Conservation (phyloP, 345 rosid genomes). For the Tarenaya hassleriana region DNA sequence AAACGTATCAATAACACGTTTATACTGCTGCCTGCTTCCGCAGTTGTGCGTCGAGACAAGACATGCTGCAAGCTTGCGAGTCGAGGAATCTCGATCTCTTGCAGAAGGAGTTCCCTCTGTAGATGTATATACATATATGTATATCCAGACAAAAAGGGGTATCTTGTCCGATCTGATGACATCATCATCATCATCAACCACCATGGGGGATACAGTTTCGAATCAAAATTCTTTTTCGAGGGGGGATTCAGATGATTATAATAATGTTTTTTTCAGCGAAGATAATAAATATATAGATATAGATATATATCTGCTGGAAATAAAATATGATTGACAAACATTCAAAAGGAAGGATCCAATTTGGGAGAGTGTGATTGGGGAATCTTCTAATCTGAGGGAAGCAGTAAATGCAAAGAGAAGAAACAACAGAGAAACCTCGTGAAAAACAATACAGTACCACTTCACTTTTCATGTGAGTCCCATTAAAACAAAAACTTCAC, state of each 20-base stretch:
- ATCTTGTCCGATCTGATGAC: no score
- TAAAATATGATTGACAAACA: no score
- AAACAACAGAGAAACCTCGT: constrained; percentile 25
- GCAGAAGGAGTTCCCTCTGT: constrained; percentile 85
- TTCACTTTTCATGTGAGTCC: constrained; percentile 27
- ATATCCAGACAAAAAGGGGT: no score
- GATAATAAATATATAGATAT: no score
- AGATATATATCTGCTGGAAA: no score
- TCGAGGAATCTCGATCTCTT: constrained; percentile 84
- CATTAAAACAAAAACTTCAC: constrained; percentile 19
- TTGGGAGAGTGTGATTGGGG: no score
- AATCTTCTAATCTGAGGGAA: no score
- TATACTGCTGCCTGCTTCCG: constrained; percentile 1
- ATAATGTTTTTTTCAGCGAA: no score
- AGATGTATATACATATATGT: constrained; percentile 17
- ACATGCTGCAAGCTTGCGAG: constrained; percentile 87
- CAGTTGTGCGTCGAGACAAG: constrained; percentile 82
- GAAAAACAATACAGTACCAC: constrained; percentile 26
- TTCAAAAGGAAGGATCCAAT: no score
- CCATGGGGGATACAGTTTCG: no score
- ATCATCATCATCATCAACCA: no score
- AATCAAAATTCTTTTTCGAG: constrained; percentile 5
- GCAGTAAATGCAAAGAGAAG: constrained; percentile 10
- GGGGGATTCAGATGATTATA: no score
- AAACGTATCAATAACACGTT: neutral